Evolutionary conservation across 768 basidiomycete genomes (phyloP), one percentile per base, ranked within the genome.

Genomic region (Fomitopsis serialis): DNA sequence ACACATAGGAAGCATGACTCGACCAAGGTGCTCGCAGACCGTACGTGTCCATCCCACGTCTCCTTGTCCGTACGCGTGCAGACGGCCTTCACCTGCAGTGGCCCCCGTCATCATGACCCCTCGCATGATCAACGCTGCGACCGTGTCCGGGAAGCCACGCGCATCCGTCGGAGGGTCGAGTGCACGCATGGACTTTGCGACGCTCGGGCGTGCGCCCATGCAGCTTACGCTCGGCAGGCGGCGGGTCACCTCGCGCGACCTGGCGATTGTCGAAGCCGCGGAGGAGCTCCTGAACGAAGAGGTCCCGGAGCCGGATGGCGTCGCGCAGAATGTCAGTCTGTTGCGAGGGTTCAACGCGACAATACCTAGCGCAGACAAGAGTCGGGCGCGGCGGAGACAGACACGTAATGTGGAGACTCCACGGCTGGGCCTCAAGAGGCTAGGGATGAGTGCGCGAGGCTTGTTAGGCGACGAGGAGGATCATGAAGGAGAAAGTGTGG

Each of bases 291-390:
- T 93, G 35, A 71, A 75, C 15, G 77, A 75, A 4, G 83, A 87
- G 29, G 79, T 93, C 1, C 90, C 90, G 2, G 89, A 91, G 59
- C 79, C 80, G 15, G 80, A 81, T 13, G 86, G 83, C 36, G 75
- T 86, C 27, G 85, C 86, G 4, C 77, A 79, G 15, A 80, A 82
- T 61, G 84, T 94, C 48, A 91, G 89, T 61, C 75, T 98, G 32
- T 72, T 97, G 40, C 82, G 87, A 43, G 96, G 96, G 0, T 98
- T 98, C 70, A 88, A 91, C 63, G 96, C 96, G 17, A 98, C 96
- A 2, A 89, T 97, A 42, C 96, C 96, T 12, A 89, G 88, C 64
- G 82, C 94, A 36, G 88, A 92, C 60, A 79, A 84, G 64, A 78
- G 90, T 50, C 85, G 88, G 56, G 75, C 81, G 13, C 75, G 93